Base-by-base conservation (phyloP, 2,329 filamentous ascomycete species). In the Botrytis byssoidea region DNA sequence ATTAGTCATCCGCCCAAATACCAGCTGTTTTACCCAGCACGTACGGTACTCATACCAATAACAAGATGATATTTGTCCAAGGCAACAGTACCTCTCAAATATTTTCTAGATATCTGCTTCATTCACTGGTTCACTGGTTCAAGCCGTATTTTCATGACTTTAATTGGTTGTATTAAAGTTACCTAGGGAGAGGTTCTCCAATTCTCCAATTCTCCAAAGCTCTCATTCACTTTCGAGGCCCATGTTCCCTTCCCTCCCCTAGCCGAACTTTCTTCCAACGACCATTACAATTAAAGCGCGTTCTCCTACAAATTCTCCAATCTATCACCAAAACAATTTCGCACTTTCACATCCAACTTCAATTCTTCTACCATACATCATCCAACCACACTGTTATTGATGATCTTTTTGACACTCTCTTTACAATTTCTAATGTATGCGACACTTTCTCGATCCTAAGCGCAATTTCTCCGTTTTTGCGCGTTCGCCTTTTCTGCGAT, bases 401-500 rank as follows among this genome's bases (percentile, higher is more conserved):
- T 77, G 73, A 67, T 77, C 75, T 64, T 75, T 73, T 73, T 74
- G 72, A 74, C 40, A 35, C 35, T 68, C 73, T 76, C 75, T 74
- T 78, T 78, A 75, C 75, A 60, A 73, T 75, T 77, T 76, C 71
- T 79, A 77, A 80, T 80, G 77, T 74, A 78, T 77, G 76, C 77
- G 77, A 76, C 63, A 67, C 51, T 63, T 74, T 73, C 51, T 76
- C 74, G 57, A 72, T 72, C 73, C 75, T 79, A 76, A 79, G 77
- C 78, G 77, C 79, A 77, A 77, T 70, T 75, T 68, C 37, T 75
- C 70, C 63, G 71, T 75, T 76, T 74, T 69, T 67, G 74, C 78
- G 79, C 78, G 78, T 77, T 73, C 76, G 66, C 57, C 77, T 76
- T 77, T 75, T 73, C 64, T 69, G 74, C 78, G 79, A 79, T 77